Percentiles rank a stretch among this genome's conserved stretches.
Evolutionary conservation across 2,329 filamentous ascomycete genomes (phyloP).

Genomic region (Fusarium mangiferae): DNA sequence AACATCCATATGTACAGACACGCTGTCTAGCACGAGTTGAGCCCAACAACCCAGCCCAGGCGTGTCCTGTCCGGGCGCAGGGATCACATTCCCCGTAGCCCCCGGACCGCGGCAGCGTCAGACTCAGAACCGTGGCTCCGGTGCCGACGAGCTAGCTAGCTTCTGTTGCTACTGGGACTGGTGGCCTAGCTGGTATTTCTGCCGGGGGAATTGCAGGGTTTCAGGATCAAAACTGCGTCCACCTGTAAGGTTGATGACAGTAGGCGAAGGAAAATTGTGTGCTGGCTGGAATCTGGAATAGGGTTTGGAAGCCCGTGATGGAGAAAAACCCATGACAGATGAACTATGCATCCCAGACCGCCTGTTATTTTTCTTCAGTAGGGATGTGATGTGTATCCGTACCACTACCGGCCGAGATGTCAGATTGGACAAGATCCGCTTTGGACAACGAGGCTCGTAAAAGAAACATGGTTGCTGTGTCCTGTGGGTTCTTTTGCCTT

Average conservation of each 20-base stretch:
- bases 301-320: conserved; percentile 33
- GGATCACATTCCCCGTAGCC: conserved; percentile 36
- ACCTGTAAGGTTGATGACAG: conserved; percentile 23
- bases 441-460: conserved; percentile 18
- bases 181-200: not conserved
- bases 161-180: not conserved
- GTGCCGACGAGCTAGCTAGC: conserved; percentile 35
- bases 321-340: conserved; percentile 14
- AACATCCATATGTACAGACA: conserved; percentile 4
- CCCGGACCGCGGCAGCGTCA: conserved; percentile 40
- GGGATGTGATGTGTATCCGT: not conserved
- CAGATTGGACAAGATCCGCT: conserved; percentile 29
- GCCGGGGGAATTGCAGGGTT: conserved; percentile 25
- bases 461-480: conserved; percentile 17
- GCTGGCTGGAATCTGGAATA: conserved; percentile 28
- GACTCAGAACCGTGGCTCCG: conserved; percentile 45
- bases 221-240: conserved; percentile 26
- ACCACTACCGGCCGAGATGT: conserved; percentile 30
- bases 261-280: conserved; percentile 13
- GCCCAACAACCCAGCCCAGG: conserved; percentile 5
- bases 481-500: conserved; percentile 10
- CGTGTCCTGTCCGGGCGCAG: conserved; percentile 35
- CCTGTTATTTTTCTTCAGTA: not conserved
- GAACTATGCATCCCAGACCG: conserved; percentile 13
- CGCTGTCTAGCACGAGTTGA: conserved; percentile 14